A percentile compares a stretch with the other conserved stretches of the same genome.
phyloP scores from a whole-genome alignment of 306 rosid genomes.

The Trifolium dubium region DNA sequence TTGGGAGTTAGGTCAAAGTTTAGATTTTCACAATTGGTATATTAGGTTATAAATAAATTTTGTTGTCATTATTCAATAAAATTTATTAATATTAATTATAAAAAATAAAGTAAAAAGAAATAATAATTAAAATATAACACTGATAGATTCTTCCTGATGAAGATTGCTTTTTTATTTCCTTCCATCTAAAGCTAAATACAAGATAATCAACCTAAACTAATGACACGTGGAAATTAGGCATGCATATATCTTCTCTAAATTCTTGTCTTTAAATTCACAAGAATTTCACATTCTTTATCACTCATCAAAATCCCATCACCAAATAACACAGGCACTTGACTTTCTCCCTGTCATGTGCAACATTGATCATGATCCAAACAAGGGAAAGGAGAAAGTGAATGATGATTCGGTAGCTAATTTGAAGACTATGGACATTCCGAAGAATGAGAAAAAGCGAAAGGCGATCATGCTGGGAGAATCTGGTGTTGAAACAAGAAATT shows the following conservation, averaged over 20 bases:
- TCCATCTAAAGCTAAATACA: background rate
- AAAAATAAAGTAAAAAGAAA: background rate
- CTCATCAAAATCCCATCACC: conserved; percentile 1
- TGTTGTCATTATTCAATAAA: too few species aligned
- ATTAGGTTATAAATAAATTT: too few species aligned
- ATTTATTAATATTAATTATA: too few species aligned
- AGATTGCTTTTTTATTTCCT: background rate
- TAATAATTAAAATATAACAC: too few species aligned
- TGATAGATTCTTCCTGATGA: too few species aligned
- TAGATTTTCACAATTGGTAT: too few species aligned
- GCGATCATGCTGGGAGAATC: background rate
- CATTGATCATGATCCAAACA: background rate
- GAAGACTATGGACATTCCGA: background rate
- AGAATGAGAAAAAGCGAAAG: background rate
- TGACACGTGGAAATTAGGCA: background rate
- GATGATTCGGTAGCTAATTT: background rate
- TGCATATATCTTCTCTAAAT: background rate
- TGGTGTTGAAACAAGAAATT: background rate
- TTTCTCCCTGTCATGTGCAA: background rate
- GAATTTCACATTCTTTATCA: background rate
- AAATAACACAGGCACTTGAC: background rate
- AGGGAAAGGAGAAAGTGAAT: background rate
- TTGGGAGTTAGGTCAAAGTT: too few species aligned
- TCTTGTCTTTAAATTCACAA: background rate
- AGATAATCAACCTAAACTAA: background rate